Percentiles rank a stretch among this genome's conserved stretches.
phyloP scores from a whole-genome alignment of 148 eudicot genomes.

The Amaranthus cruentus region DNA sequence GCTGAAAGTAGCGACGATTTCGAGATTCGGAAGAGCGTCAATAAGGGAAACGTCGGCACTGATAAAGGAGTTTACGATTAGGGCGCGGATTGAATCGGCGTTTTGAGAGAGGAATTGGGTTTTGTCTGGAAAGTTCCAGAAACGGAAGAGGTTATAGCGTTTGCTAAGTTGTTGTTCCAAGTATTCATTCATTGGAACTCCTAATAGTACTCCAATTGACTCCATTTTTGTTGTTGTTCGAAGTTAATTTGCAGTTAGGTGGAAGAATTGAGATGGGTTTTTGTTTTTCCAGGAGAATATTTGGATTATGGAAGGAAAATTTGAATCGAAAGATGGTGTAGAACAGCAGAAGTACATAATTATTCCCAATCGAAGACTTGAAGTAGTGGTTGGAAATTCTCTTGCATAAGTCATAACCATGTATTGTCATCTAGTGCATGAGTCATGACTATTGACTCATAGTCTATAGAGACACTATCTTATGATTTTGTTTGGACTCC shows the following conservation, averaged over 20 bases:
- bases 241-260: not conserved
- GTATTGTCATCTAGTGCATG: too few species aligned
- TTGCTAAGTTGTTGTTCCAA: constrained; percentile 34
- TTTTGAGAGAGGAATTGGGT: constrained; percentile 39
- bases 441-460: too few species aligned
- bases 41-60: constrained; percentile 62
- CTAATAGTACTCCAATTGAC: constrained; percentile 37
- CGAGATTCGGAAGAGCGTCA: constrained; percentile 60
- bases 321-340: too few species aligned
- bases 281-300: not conserved
- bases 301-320: not conserved
- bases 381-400: too few species aligned
- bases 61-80: constrained; percentile 52
- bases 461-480: too few species aligned
- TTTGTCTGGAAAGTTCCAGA: constrained; percentile 20
- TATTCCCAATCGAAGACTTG: too few species aligned
- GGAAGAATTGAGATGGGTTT: not conserved
- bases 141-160: constrained; percentile 34
- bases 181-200: constrained; percentile 39
- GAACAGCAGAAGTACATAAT: too few species aligned
- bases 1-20: constrained; percentile 69
- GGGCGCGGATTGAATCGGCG: constrained; percentile 52
- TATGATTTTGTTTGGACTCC: too few species aligned
- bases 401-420: too few species aligned
- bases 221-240: constrained; percentile 29